Base-by-base conservation (phyloP, 1,139 yeast genomes). In the Blastobotrys persicus region DNA sequence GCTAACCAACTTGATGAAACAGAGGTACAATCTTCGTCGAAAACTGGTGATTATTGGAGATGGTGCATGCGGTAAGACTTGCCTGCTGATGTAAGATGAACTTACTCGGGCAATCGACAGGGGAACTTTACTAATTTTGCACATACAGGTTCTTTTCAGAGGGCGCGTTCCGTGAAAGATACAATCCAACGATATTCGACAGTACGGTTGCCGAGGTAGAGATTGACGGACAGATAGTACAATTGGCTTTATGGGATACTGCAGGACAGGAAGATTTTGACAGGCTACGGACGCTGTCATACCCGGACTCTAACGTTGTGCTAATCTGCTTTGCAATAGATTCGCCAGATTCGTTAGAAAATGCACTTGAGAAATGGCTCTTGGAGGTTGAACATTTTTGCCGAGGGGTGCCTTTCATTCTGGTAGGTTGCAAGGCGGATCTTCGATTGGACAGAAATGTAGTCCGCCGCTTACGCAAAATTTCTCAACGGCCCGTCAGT, bases 171-270 rank as follows among this genome's bases (percentile, higher is more conserved):
- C 45, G 50, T 13, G 53, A 52, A 20, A 85, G 84, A 47, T 86
- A 86, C 64, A 89, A 85, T 38, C 95, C 95, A 60, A 86, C 95
- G n/a, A 94, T 87, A 51, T 86, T 86, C 62, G 95, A 86, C 67
- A 85, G 85, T 71, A 85, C 85, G 66, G 91, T 84, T 56, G 89
- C 92, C 34, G 91, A 85, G 63, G 92, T 86, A 47, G 88, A 83
- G 64, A 88, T 86, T 52, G 59, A 86, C 62, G 92, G 92, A 39
- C 83, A 89, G 74, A 83, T 82, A 69, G 91, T 85, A 49, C 89
- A 85, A 68, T 77, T 86, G 70, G 92, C 94, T n/a, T 76, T 86
- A 59, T 86, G 95, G 94, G 95, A 86, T 83, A 86, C 95, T 60
- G 95, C 95, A 48, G 95, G 95, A 53, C 95, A 85, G 75, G 54